phyloP scores from a whole-genome alignment of 257 asterid species.

The Anisodus acutangulus region DNA sequence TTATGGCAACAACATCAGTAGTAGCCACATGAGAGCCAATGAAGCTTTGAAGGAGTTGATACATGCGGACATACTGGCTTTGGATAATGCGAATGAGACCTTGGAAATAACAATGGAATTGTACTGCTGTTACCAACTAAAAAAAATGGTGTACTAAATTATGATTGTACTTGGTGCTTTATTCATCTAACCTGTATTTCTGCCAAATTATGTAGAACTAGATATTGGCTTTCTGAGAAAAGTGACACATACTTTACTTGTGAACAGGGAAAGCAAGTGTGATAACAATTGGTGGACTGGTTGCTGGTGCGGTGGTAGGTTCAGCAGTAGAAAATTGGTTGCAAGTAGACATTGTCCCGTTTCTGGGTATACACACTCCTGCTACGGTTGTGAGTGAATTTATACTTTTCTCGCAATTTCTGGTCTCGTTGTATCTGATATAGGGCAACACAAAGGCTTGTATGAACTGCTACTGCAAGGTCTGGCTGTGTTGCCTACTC shows the following conservation, averaged over 20 bases:
- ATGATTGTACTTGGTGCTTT: not conserved
- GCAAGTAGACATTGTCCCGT: conserved; percentile 93
- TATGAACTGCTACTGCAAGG: conserved; percentile 34
- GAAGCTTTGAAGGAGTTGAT: not conserved
- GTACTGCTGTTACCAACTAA: not conserved
- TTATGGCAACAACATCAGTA: not conserved
- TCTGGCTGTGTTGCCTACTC: conserved; percentile 34
- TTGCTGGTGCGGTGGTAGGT: conserved; percentile 94
- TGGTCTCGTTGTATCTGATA: conserved; percentile 77
- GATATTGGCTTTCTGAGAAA: not conserved
- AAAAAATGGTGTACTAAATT: not conserved
- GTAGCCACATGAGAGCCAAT: not conserved
- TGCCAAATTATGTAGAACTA: not conserved
- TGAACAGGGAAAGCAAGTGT: conserved; percentile 87
- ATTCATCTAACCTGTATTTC: not conserved
- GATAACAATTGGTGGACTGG: conserved; percentile 91
- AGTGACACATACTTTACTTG: conserved; percentile 26
- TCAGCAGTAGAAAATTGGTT: conserved; percentile 93
- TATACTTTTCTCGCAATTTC: conserved; percentile 78
- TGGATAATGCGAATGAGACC: not conserved
- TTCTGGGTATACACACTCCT: conserved; percentile 86
- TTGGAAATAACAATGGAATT: not conserved
- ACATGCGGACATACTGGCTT: not conserved
- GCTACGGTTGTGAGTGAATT: conserved; percentile 89
- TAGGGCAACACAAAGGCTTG: conserved; percentile 44